Evolutionary conservation across 805 yeast genomes (phyloP).

Genomic region (Pichia gijzeniarum): DNA sequence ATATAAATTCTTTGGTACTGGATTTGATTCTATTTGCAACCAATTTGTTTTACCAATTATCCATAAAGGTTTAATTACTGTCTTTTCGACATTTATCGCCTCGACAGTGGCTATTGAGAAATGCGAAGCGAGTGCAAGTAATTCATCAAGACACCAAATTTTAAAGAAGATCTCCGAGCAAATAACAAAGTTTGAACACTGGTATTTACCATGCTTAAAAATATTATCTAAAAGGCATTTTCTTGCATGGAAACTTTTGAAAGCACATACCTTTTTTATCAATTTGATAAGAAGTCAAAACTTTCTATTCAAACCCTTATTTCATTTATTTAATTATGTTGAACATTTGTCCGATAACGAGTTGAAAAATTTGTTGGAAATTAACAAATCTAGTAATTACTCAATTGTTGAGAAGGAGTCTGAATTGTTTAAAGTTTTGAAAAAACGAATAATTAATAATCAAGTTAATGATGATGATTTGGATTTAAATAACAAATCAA

Average conservation of each 20-base stretch:
- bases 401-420: constrained; percentile 1
- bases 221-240: constrained; percentile 51
- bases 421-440: not conserved
- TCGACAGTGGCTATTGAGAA: not conserved
- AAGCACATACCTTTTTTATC: constrained; percentile 43
- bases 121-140: not conserved
- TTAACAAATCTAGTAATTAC: constrained; percentile 6
- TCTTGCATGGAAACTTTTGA: constrained; percentile 63
- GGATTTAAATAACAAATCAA: not conserved
- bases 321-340: constrained; percentile 15
- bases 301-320: constrained; percentile 2
- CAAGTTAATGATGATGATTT: not conserved
- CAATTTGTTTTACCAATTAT: constrained; percentile 33
- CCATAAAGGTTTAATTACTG: constrained; percentile 30
- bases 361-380: constrained; percentile 12
- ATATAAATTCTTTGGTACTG: constrained; percentile 26
- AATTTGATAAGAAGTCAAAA: constrained; percentile 26
- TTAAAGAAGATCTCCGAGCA: not conserved
- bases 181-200: constrained; percentile 33
- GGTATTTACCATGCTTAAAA: constrained; percentile 34
- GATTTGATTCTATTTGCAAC: constrained; percentile 34
- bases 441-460: not conserved
- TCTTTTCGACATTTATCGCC: constrained; percentile 18
- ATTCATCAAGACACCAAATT: not conserved
- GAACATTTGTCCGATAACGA: constrained; percentile 17